phyloP scores from a whole-genome alignment of 2,329 filamentous ascomycete genomes.

The Fusarium circinatum region DNA sequence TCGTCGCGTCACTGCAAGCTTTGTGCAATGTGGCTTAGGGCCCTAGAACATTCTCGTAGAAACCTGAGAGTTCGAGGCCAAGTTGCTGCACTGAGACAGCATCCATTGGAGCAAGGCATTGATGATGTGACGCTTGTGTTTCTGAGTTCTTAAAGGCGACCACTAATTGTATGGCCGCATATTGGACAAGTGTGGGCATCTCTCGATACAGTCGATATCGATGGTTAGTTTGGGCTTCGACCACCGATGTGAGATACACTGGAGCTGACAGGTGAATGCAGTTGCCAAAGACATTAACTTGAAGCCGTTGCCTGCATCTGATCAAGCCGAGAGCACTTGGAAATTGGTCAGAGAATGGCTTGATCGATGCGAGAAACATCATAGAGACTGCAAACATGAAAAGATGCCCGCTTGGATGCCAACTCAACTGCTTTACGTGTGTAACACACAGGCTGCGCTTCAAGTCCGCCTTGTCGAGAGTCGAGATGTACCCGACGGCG shows the following conservation, averaged over 20 bases:
- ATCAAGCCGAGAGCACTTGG: neutral
- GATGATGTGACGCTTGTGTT: neutral
- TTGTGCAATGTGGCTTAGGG: constrained; percentile 8
- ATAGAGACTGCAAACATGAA: neutral
- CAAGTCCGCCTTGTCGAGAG: neutral
- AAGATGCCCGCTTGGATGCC: constrained; percentile 2
- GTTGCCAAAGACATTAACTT: neutral
- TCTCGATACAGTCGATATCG: neutral
- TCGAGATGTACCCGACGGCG: neutral
- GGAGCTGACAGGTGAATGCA: neutral
- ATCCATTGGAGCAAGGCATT: neutral
- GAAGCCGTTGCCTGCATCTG: neutral
- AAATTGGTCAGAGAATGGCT: neutral
- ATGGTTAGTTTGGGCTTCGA: neutral
- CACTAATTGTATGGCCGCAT: neutral
- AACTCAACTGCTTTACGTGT: neutral
- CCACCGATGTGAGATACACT: neutral
- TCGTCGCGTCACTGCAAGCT: neutral
- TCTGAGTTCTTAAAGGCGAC: neutral
- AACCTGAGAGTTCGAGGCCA: neutral
- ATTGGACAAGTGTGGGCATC: neutral
- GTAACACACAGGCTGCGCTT: neutral
- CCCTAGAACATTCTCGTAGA: neutral
- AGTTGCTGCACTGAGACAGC: neutral
- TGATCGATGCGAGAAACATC: neutral